Evolutionary conservation across 495 filamentous ascomycete genomes (phyloP).

Genomic region (Bacidia rubella): DNA sequence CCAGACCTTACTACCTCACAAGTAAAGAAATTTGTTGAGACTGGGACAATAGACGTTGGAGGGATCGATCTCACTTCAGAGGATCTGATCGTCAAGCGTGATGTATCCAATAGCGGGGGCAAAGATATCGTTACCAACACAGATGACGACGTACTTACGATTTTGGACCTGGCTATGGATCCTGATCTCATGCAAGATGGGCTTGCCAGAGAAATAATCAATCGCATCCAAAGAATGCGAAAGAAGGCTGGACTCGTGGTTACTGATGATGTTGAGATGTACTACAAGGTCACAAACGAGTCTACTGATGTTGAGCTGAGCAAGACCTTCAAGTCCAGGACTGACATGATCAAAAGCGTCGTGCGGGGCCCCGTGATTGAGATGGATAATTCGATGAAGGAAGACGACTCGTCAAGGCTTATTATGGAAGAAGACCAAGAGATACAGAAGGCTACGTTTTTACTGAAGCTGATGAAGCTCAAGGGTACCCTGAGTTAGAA

Average conservation of each 20-base stretch:
- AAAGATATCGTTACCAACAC: constrained; percentile 72
- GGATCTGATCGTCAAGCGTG: constrained; percentile 74
- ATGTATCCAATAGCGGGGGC: constrained; percentile 51
- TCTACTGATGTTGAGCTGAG: constrained; percentile 64
- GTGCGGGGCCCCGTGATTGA: constrained; percentile 58
- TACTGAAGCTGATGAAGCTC: constrained; percentile 68
- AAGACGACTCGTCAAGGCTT: constrained; percentile 42
- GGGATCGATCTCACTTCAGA: constrained; percentile 69
- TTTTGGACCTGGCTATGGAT: constrained; percentile 63
- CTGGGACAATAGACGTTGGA: constrained; percentile 62
- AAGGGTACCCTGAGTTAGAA: not conserved
- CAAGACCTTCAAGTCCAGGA: constrained; percentile 58
- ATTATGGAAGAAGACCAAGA: constrained; percentile 83
- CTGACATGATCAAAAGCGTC: constrained; percentile 59
- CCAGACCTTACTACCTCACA: constrained; percentile 65
- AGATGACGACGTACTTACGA: constrained; percentile 68
- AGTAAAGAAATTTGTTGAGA: constrained; percentile 56
- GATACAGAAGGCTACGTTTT: constrained; percentile 72
- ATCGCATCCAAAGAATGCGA: constrained; percentile 64
- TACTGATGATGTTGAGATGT: constrained; percentile 79
- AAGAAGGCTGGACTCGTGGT: constrained; percentile 71
- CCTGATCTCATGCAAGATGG: constrained; percentile 64
- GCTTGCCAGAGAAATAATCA: constrained; percentile 68
- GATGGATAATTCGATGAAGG: constrained; percentile 46
- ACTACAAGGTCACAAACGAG: constrained; percentile 62